Evolutionary conservation across 352 stramenopile genomes (phyloP).

Genomic region (Pythium pyrilobum): DNA sequence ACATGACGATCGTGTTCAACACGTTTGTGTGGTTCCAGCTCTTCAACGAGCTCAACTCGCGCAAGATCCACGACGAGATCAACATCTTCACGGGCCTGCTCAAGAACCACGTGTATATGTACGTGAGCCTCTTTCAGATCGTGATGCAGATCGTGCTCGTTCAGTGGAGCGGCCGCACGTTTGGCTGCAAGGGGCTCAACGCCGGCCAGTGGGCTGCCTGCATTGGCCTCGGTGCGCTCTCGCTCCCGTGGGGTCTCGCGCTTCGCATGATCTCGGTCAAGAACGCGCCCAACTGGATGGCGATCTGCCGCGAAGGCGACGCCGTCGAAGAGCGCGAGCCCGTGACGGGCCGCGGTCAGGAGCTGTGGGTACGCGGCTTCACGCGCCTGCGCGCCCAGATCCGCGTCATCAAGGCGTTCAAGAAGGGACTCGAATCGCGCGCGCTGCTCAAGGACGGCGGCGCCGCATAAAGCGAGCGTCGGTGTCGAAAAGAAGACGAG

Average conservation of each 20-base stretch:
- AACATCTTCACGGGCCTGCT: conserved; percentile 93
- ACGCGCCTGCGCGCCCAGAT: conserved; percentile 10
- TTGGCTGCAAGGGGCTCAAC: conserved; percentile 51
- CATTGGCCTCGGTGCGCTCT: conserved; percentile 39
- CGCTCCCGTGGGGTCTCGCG: conserved; percentile 44
- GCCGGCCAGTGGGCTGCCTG: conserved; percentile 44
- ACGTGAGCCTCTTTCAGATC: conserved; percentile 88
- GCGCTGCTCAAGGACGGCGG: conserved; percentile 5
- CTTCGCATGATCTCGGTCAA: conserved; percentile 52
- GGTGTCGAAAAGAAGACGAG: conserved; percentile 3
- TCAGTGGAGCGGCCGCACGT: conserved; percentile 84
- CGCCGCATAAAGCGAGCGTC: conserved; percentile 6
- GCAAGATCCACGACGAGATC: conserved; percentile 82
- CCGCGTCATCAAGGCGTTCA: conserved; percentile 7
- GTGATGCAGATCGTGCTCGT: conserved; percentile 94
- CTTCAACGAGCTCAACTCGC: conserved; percentile 85
- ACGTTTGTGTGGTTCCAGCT: conserved; percentile 97
- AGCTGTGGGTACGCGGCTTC: conserved; percentile 13
- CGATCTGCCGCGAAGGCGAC: conserved; percentile 47
- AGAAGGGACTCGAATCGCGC: conserved; percentile 5
- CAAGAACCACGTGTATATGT: conserved; percentile 91
- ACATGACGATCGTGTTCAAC: conserved; percentile 98
- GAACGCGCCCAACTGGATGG: conserved; percentile 40
- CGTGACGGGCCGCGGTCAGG: conserved; percentile 23
- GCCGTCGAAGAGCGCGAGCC: conserved; percentile 26